Conservation (phyloP, 306 rosid genomes). For the Sphenostylis stenocarpa region DNA sequence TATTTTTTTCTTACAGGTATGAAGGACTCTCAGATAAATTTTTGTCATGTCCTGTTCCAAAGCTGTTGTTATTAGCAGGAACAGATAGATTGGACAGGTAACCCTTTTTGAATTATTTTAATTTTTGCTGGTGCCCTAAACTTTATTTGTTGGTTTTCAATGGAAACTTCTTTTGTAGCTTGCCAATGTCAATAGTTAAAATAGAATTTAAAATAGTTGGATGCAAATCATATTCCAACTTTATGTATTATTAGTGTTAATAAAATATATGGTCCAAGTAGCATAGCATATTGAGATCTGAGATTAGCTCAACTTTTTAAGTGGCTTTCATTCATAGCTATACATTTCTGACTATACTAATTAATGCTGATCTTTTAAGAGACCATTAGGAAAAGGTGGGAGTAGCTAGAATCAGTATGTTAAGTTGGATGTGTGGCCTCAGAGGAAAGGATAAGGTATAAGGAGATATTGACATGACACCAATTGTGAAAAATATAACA, state of each 20-base stretch:
- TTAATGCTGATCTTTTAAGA: background rate
- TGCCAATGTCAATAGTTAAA: slow-evolving; percentile 15
- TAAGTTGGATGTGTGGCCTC: background rate
- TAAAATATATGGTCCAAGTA: background rate
- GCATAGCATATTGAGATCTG: slow-evolving; percentile 5
- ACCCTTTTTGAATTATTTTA: slow-evolving; percentile 15
- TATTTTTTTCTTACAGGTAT: slow-evolving; percentile 62
- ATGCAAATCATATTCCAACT: background rate
- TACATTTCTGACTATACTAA: background rate
- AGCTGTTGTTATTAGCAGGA: slow-evolving; percentile 92
- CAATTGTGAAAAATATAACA: background rate
- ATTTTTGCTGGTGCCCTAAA: slow-evolving; percentile 5
- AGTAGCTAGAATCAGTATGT: background rate
- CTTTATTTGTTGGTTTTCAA: slow-evolving; percentile 4
- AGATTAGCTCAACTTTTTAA: background rate
- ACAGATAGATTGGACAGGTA: slow-evolving; percentile 97
- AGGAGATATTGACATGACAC: background rate
- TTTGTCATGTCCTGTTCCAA: slow-evolving; percentile 80
- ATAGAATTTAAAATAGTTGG: background rate
- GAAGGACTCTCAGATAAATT: slow-evolving; percentile 95
- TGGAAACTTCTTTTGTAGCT: background rate
- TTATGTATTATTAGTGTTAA: background rate
- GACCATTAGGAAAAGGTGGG: background rate
- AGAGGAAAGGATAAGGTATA: background rate
- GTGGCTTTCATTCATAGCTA: slow-evolving; percentile 1